phyloP scores from a whole-genome alignment of 139 green algal genomes.

The Coelastrella sp. region DNA sequence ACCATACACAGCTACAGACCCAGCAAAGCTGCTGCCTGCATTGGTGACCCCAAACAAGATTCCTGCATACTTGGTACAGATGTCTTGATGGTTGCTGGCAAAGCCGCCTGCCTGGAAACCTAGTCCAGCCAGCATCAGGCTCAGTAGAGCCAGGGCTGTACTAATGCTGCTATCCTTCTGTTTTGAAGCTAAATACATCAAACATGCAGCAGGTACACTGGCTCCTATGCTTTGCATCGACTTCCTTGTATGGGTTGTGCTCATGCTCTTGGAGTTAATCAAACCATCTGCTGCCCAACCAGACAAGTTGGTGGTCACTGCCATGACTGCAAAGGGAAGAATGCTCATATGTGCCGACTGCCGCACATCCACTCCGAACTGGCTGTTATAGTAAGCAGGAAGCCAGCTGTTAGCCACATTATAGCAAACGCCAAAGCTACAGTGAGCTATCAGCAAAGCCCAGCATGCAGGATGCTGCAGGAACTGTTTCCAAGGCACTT shows the following conservation, averaged over 20 bases:
- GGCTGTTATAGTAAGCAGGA: not conserved
- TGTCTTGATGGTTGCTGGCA: slow-evolving; percentile 5
- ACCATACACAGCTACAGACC: slow-evolving; percentile 1
- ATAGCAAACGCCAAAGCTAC: not conserved
- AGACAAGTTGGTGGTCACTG: not conserved
- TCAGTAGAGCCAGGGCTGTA: not conserved
- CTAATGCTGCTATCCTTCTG: not conserved
- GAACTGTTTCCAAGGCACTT: not conserved
- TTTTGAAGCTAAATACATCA: not conserved
- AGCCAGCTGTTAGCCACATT: slow-evolving; percentile 9
- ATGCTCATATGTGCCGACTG: not conserved
- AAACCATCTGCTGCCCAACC: slow-evolving; percentile 2
- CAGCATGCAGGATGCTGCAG: not conserved
- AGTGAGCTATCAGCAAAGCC: slow-evolving; percentile 8
- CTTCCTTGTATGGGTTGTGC: not conserved
- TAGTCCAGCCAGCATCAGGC: not conserved
- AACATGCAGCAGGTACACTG: slow-evolving; percentile 37
- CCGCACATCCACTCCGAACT: not conserved
- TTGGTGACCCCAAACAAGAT: slow-evolving; percentile 9
- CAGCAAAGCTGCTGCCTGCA: not conserved
- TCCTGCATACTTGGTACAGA: not conserved
- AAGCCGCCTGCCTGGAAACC: slow-evolving; percentile 2
- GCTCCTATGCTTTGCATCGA: slow-evolving; percentile 36
- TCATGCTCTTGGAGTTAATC: not conserved
- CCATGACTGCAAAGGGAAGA: not conserved